phyloP scores from a whole-genome alignment of 2,329 filamentous ascomycete species.

The Ophiocordyceps camponoti-leonardi region DNA sequence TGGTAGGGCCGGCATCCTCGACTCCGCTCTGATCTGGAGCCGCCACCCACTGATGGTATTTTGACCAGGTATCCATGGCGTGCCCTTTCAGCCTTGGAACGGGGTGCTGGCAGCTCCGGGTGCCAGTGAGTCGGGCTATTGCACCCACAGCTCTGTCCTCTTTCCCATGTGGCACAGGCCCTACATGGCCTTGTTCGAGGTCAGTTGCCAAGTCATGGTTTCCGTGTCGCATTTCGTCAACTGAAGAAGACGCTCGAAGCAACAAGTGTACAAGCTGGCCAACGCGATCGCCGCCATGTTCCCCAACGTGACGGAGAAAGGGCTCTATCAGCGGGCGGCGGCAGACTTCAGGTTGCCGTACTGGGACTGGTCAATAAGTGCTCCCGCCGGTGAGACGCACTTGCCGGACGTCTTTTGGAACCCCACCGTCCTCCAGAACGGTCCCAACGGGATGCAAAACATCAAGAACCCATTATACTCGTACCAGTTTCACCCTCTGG shows the following conservation, averaged over 20 bases:
- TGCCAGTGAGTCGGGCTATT: constrained; percentile 49
- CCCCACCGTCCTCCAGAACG: constrained; percentile 31
- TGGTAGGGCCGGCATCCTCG: constrained; percentile 28
- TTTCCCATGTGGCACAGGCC: constrained; percentile 76
- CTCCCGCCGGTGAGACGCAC: constrained; percentile 29
- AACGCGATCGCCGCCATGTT: constrained; percentile 29
- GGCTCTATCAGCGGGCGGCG: constrained; percentile 33
- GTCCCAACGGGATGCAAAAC: constrained; percentile 34
- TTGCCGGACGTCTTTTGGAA: constrained; percentile 28
- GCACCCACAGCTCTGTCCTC: constrained; percentile 56
- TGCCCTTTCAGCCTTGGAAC: constrained; percentile 42
- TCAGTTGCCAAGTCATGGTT: constrained; percentile 7
- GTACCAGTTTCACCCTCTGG: constrained; percentile 43
- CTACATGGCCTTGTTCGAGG: constrained; percentile 49
- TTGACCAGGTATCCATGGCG: constrained; percentile 57
- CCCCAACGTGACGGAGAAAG: constrained; percentile 25
- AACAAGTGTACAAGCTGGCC: constrained; percentile 18
- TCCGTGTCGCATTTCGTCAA: background rate
- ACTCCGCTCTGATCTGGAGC: background rate
- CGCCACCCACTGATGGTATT: background rate
- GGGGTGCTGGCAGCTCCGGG: constrained; percentile 31
- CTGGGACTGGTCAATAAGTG: constrained; percentile 38
- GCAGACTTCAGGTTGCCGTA: constrained; percentile 37
- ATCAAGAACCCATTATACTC: constrained; percentile 46
- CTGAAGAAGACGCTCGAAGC: constrained; percentile 11